Conservation (phyloP, 108 stramenopile genomes). For the Bacterosira constricta region DNA sequence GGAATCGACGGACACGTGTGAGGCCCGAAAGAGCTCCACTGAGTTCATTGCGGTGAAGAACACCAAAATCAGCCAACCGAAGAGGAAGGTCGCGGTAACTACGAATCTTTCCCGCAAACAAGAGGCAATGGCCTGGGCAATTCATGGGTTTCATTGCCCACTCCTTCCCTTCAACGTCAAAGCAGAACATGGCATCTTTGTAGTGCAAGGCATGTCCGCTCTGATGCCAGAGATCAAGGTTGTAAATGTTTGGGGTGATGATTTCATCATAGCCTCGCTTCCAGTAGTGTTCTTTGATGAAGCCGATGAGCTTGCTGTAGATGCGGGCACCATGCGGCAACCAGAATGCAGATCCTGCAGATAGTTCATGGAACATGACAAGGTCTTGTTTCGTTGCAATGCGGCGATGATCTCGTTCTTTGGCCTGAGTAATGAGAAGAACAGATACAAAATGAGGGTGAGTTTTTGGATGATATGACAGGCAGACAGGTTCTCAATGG, state of each 20-base stretch:
- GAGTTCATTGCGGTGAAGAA: conserved; percentile 97
- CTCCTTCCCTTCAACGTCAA: conserved; percentile 93
- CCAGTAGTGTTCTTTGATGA: conserved; percentile 96
- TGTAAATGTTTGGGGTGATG: conserved; percentile 99
- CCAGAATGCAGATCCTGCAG: conserved; percentile 98
- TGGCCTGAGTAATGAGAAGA: conserved; percentile 81
- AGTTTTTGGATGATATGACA: neutral
- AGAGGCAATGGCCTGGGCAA: conserved; percentile 98
- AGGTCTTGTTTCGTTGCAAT: conserved; percentile 95
- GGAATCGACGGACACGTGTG: conserved; percentile 98
- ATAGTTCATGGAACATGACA: conserved; percentile 96
- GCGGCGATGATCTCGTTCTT: conserved; percentile 96
- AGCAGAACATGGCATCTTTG: conserved; percentile 97
- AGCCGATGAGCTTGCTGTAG: conserved; percentile 96
- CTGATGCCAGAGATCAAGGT: conserved; percentile 96
- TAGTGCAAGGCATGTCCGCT: conserved; percentile 99
- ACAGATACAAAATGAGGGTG: neutral
- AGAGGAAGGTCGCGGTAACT: conserved; percentile 98
- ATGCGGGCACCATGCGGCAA: conserved; percentile 98
- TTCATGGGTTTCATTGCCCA: conserved; percentile 99
- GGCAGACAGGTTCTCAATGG: neutral
- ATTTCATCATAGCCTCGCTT: conserved; percentile 97
- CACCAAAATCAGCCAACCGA: conserved; percentile 98
- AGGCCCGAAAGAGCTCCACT: conserved; percentile 97
- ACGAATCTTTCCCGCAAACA: conserved; percentile 90